Conservation (phyloP, 176 grass and related monocot species). For the Hordeum vulgare region MorexV3_pseudomolecules_assembly NC_058524.1:624601672-624602171, state of each 20-base stretch:
- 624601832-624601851: slow-evolving; percentile 46
- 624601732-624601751: slow-evolving; percentile 42
- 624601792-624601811: slow-evolving; percentile 3
- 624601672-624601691: slow-evolving; percentile 47
- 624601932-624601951: slow-evolving; percentile 42
- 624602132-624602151: slow-evolving; percentile 57
- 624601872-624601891: slow-evolving; percentile 62
- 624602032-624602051: slow-evolving; percentile 75
- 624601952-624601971: slow-evolving; percentile 43
- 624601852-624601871: slow-evolving; percentile 39
- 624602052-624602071: slow-evolving; percentile 57
- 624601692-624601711: slow-evolving; percentile 49
- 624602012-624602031: slow-evolving; percentile 54
- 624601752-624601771: slow-evolving; percentile 63
- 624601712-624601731: slow-evolving; percentile 55
- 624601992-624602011: slow-evolving; percentile 44
- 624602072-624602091: slow-evolving; percentile 67
- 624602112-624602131: slow-evolving; percentile 54
- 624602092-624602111: slow-evolving; percentile 68
- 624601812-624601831: slow-evolving; percentile 53
- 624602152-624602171: slow-evolving; percentile 47
- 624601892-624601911: slow-evolving; percentile 62
- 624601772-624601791: slow-evolving; percentile 35
- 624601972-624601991: slow-evolving; percentile 57
- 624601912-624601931: slow-evolving; percentile 43